Conservation (phyloP, 163 green algal species). For the Chlamydomonas reinhardtii region DNA sequence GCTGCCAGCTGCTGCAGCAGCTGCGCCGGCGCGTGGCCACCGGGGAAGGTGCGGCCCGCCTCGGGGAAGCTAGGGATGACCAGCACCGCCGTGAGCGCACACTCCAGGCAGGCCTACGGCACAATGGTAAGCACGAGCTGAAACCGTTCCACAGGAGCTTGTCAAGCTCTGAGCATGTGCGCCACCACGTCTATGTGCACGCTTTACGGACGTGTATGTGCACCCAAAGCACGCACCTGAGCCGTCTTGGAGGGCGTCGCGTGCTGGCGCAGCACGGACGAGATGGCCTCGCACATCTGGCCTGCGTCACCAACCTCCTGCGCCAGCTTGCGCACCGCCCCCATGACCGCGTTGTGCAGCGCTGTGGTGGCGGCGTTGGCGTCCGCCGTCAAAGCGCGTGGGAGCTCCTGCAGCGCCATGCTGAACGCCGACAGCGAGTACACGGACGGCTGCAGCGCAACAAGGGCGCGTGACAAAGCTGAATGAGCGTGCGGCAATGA, state of each 20-base stretch:
- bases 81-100: background rate
- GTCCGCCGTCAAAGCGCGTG: conserved; percentile 36
- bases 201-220: no score
- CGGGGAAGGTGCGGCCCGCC: conserved; percentile 33
- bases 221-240: conserved; percentile 22
- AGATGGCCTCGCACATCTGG: conserved; percentile 51
- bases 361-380: background rate
- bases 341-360: conserved; percentile 17
- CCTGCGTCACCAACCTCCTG: conserved; percentile 31
- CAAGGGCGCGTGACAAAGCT: background rate
- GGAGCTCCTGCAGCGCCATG: conserved; percentile 53
- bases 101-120: conserved; percentile 30
- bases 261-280: conserved; percentile 21
- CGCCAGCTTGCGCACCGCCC: conserved; percentile 32
- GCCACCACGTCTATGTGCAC: no score
- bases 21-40: conserved; percentile 32
- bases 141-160: no score
- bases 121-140: no score
- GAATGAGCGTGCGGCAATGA: no score
- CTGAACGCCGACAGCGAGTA: conserved; percentile 54
- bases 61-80: conserved; percentile 29
- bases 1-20: conserved; percentile 46
- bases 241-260: conserved; percentile 4
- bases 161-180: no score
- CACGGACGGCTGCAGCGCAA: conserved; percentile 23